Evolutionary conservation across 257 asterid genomes (phyloP).

Genomic region (Nicotiana paniculata): DNA sequence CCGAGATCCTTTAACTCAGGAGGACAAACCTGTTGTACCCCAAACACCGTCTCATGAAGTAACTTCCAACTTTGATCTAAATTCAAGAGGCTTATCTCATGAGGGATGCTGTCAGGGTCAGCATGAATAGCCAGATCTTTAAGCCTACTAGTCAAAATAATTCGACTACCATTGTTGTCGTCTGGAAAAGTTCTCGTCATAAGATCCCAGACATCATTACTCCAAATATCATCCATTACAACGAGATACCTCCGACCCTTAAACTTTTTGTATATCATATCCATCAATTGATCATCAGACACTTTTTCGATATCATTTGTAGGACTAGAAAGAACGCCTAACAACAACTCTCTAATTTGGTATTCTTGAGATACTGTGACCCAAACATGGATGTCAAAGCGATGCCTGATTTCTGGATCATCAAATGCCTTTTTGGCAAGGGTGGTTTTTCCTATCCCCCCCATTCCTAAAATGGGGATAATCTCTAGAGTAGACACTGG

Average conservation of each 20-base stretch:
- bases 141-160: background rate
- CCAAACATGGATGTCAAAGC: slow-evolving; percentile 3
- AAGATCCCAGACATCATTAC: background rate
- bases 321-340: background rate
- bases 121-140: background rate
- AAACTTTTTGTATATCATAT: background rate
- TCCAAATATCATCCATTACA: background rate
- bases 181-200: background rate
- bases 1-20: background rate
- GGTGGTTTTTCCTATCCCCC: background rate
- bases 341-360: background rate
- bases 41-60: background rate
- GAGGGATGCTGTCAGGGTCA: background rate
- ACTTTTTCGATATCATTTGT: background rate
- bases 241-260: background rate
- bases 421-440: slow-evolving; percentile 6
- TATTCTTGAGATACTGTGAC: background rate
- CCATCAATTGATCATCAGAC: background rate
- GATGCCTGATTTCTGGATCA: background rate
- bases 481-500: background rate
- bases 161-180: background rate
- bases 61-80: background rate
- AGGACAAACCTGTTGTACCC: background rate
- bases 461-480: background rate
- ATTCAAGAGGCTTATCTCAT: background rate